phyloP scores from a whole-genome alignment of 495 filamentous ascomycete species.

The Staphylotrichum tortipilum region DNA sequence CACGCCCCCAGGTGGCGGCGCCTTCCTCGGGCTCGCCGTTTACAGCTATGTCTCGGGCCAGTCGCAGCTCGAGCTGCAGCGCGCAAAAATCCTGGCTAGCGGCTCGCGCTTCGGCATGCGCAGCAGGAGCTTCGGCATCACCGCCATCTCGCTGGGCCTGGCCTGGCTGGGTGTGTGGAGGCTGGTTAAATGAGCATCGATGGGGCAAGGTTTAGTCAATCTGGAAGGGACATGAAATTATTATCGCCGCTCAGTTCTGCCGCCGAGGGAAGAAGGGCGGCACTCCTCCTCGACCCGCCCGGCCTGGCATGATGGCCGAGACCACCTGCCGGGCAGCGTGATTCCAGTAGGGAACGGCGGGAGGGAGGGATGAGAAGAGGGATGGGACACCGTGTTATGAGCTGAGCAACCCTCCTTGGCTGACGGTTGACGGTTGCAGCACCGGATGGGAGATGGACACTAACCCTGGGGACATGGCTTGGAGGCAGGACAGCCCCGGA shows the following conservation, averaged over 20 bases:
- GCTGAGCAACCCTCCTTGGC: too few relatives aligned
- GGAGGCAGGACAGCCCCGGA: too few relatives aligned
- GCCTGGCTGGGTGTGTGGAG: slow-evolving; percentile 57
- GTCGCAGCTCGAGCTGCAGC: slow-evolving; percentile 60
- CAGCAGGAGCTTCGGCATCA: slow-evolving; percentile 59
- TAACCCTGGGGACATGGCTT: too few relatives aligned
- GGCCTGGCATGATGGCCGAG: too few relatives aligned
- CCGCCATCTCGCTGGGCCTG: slow-evolving; percentile 58
- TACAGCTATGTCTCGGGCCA: slow-evolving; percentile 83
- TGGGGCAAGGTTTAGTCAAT: too few relatives aligned
- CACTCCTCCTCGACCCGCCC: too few relatives aligned
- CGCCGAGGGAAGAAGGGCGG: background rate
- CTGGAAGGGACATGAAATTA: background rate
- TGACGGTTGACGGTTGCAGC: too few relatives aligned
- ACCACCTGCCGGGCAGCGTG: too few relatives aligned
- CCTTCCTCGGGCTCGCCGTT: slow-evolving; percentile 79
- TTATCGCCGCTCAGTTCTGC: background rate
- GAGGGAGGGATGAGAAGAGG: too few relatives aligned
- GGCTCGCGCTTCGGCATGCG: slow-evolving; percentile 70
- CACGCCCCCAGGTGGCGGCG: slow-evolving; percentile 50
- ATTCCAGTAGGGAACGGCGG: too few relatives aligned
- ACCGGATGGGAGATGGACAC: too few relatives aligned
- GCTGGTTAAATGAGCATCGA: slow-evolving; percentile 26
- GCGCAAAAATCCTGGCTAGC: slow-evolving; percentile 58
- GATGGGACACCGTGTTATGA: too few relatives aligned